Evolutionary conservation across 805 yeast species (phyloP), one percentile per base, ranked within the genome.

Genomic region (Limtongia smithiae): DNA sequence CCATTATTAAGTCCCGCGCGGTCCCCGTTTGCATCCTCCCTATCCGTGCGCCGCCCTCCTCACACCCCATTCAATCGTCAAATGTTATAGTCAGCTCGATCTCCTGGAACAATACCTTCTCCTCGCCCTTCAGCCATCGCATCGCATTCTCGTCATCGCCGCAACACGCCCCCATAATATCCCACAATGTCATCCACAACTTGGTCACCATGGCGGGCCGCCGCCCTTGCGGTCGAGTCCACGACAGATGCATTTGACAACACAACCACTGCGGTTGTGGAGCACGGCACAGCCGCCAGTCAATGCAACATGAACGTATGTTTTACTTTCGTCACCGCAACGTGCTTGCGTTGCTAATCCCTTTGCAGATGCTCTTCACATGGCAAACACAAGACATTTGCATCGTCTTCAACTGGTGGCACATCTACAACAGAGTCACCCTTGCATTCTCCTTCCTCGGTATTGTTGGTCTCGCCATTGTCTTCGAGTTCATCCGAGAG

Each of bases 331-430:
- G 15, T 41, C 12, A 15, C 25, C 3, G 17, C 18, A 11, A 17
- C 21, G 15, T 21, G 11, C 20, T 40, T 34, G 8, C 28, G n/a
- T 32, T 17, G 15, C 21, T 22, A n/a, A 17, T 9, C n/a, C 37
- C 18, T 5, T 24, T 31, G 27, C 18, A 53, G 55, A 54, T 54
- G 58, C 49, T 54, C 25, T 54, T 54, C 42, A 52, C 57, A 22
- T 54, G 58, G 58, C 22, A 54, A 20, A 43, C 57, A 8, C 32
- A 48, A 30, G 41, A 42, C 35, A 28, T 44, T 14, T 54, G 58
- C 41, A 40, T 54, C 40, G 58, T 54, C n/a, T 54, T 54, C 44
- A 48, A 37, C 20, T 46, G 57, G 48, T 54, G 58, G 58, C 50
- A 51, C 24, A 41, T 54, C 34, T 39, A 41, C 43, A 48, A 37